Conservation (phyloP, 2,329 filamentous ascomycete species). For the Cercospora sp. region DNA sequence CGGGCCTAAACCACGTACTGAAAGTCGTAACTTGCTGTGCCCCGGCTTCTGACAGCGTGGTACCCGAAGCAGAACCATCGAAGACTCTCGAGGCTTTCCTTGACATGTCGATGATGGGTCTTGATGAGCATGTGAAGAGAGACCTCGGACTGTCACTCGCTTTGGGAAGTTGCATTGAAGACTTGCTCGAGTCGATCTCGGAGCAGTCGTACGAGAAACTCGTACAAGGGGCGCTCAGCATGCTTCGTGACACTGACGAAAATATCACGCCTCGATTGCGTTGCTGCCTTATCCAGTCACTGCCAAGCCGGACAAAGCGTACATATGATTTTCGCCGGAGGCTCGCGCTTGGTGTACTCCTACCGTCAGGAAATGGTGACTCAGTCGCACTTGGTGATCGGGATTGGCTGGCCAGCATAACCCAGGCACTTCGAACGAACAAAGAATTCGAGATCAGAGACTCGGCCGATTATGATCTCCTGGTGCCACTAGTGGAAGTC, state of each 20-base stretch:
- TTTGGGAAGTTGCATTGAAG: conserved; percentile 26
- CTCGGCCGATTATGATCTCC: conserved; percentile 66
- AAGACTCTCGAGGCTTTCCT: conserved; percentile 26
- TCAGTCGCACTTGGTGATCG: neutral
- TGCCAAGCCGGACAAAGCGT: conserved; percentile 56
- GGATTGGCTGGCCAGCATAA: conserved; percentile 32
- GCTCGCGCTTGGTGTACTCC: conserved; percentile 65
- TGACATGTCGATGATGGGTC: conserved; percentile 34
- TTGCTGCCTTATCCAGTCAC: conserved; percentile 58
- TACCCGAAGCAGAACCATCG: conserved; percentile 19
- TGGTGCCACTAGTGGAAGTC: conserved; percentile 66
- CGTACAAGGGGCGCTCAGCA: conserved; percentile 17
- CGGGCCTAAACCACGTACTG: conserved; percentile 23
- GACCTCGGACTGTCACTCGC: conserved; percentile 21
- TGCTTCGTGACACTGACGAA: conserved; percentile 11
- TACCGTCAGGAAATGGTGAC: conserved; percentile 38
- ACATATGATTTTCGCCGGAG: conserved; percentile 64
- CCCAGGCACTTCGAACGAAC: conserved; percentile 25
- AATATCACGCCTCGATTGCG: conserved; percentile 46
- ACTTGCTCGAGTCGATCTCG: conserved; percentile 28
- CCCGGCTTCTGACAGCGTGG: conserved; percentile 21
- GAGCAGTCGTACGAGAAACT: conserved; percentile 23
- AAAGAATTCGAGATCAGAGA: conserved; percentile 56
- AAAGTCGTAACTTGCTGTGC: conserved; percentile 22
- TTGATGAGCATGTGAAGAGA: conserved; percentile 31